Base-by-base conservation (phyloP, 257 asterid genomes). In the Solanum lignicaule region DNA sequence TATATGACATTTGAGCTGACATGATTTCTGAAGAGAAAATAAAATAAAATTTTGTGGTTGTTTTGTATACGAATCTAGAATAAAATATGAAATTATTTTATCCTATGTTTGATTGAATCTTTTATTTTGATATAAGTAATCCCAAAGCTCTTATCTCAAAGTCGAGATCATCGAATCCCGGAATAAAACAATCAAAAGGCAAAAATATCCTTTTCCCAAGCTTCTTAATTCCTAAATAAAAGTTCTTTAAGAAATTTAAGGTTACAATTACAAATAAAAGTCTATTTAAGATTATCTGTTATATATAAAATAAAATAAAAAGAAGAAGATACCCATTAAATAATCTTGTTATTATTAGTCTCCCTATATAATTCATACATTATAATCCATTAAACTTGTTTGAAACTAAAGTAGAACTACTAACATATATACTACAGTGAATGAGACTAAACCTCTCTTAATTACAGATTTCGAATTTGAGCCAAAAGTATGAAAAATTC, bases 401-500 rank as follows among this genome's bases (percentile, higher is more conserved):
- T 29, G 41, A 32, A 71, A 72, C 14, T 72, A 72, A 32, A 72
- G 25, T 71, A 31, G 35, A 86, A 86, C 25, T 1, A 55, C 4
- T 7, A 7, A 55, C 1, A 6, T 0, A 55, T 55, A 18, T 55
- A 6, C 1, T 55, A 0, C 0, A 18, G 4, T 18, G n/a, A 52
- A 16, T 2, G n/a, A 6, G 62, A 52, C n/a, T 16, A 18, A 2
- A 52, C 1, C 62, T 52, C 1, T 0, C 4, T 52, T 18, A 55
- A 55, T 1, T 55, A 55, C 1, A 55, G 1, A 18, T 55, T 18
- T 55, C 0, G 9, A 0, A 18, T 55, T 46, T 55, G 4, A 18
- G 2, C 0, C 0, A 55, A 16, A 6, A 0, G 2, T 55, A 7
- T 55, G 0, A 14, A 20, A 55, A 18, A 1, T 2, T 7, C 18